phyloP scores from a whole-genome alignment of 2,329 filamentous ascomycete genomes.

The Stemphylium lycopersici region DNA sequence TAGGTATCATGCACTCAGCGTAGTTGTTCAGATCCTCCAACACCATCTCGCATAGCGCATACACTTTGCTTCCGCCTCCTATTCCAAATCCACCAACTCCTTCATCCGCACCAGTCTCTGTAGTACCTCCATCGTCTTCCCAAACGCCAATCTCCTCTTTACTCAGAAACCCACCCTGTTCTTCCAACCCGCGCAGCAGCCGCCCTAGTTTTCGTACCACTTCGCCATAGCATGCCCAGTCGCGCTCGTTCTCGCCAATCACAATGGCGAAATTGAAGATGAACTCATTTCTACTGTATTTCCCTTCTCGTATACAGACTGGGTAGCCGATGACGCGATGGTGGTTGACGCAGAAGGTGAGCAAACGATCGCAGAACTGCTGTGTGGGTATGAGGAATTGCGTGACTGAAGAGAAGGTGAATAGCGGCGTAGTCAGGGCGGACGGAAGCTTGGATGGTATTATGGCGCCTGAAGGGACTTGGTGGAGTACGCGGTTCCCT shows the following conservation, averaged over 20 bases:
- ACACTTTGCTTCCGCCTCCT: constrained; percentile 58
- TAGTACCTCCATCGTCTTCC: constrained; percentile 34
- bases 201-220: constrained; percentile 85
- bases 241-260: constrained; percentile 67
- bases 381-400: constrained; percentile 95
- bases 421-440: constrained; percentile 65
- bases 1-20: constrained; percentile 97
- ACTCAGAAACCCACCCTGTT: constrained; percentile 84
- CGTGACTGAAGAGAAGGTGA: constrained; percentile 85
- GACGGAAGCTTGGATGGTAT: constrained; percentile 49
- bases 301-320: constrained; percentile 77
- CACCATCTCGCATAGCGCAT: constrained; percentile 80
- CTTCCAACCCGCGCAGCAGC: constrained; percentile 87
- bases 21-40: constrained; percentile 96
- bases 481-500: constrained; percentile 69
- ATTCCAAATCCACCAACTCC: constrained; percentile 32
- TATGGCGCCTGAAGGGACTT: constrained; percentile 67
- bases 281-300: constrained; percentile 92
- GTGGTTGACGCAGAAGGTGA: constrained; percentile 76
- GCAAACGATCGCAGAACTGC: constrained; percentile 90
- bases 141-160: constrained; percentile 56
- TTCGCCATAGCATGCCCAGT: constrained; percentile 80
- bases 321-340: constrained; percentile 87
- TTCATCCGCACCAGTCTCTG: constrained; percentile 9
- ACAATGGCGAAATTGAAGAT: constrained; percentile 98